Evolutionary conservation across 2,329 filamentous ascomycete species (phyloP).

Genomic region (Paracorniculantispora psalliotae): DNA sequence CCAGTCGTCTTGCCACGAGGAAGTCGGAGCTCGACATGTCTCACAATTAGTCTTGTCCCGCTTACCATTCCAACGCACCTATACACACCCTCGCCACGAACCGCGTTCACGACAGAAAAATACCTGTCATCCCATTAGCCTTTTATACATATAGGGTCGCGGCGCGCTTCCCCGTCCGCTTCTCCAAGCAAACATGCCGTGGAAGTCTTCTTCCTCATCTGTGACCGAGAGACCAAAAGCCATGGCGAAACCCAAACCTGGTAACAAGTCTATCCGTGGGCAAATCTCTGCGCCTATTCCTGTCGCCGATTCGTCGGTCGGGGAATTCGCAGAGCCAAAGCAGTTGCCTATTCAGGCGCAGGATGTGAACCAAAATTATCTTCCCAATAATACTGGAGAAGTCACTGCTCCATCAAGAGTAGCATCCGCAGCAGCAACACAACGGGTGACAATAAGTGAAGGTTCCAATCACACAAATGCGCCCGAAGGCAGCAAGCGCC

Average conservation of each 20-base stretch:
- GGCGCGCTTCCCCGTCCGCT: background rate
- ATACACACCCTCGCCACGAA: background rate
- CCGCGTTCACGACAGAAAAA: background rate
- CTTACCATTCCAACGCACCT: slow-evolving; percentile 5
- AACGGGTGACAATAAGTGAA: background rate
- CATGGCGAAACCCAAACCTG: background rate
- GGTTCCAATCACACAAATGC: background rate
- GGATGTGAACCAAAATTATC: background rate
- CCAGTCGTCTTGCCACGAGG: slow-evolving; percentile 1
- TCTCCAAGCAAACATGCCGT: background rate
- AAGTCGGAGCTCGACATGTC: slow-evolving; percentile 7
- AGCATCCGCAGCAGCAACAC: background rate
- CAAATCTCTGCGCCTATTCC: slow-evolving; percentile 59
- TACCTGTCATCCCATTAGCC: background rate
- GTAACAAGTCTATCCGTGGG: slow-evolving; percentile 47
- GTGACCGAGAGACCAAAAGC: background rate
- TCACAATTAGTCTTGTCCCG: background rate
- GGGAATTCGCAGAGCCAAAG: slow-evolving; percentile 46
- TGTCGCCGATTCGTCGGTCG: slow-evolving; percentile 42
- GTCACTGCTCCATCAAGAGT: background rate
- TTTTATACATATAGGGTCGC: background rate
- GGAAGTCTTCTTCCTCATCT: slow-evolving; percentile 4
- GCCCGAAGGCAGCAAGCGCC: slow-evolving; percentile 38
- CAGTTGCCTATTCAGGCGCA: background rate
- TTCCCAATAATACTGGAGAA: background rate